phyloP scores from a whole-genome alignment of 2,329 filamentous ascomycete genomes.

The Pseudocercospora fijiensis region DNA sequence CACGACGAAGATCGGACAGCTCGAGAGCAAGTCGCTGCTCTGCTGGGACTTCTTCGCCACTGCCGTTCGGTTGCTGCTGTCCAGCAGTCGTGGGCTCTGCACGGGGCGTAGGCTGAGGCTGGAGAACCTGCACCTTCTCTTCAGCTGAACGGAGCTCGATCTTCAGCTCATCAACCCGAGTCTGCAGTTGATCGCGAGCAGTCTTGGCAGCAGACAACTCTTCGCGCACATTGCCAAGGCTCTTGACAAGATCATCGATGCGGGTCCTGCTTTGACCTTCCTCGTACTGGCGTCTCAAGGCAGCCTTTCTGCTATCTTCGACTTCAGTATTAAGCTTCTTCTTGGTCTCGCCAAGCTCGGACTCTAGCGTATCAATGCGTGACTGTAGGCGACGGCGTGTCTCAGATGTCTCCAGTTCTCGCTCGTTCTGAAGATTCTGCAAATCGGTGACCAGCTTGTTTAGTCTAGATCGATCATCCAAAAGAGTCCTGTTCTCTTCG shows the following conservation, averaged over 20 bases:
- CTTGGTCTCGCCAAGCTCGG: slow-evolving; percentile 74
- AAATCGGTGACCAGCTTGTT: slow-evolving; percentile 80
- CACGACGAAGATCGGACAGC: slow-evolving; percentile 80
- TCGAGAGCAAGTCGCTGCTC: slow-evolving; percentile 83
- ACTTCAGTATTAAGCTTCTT: slow-evolving; percentile 78
- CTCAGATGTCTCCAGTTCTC: slow-evolving; percentile 80
- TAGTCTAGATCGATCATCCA: slow-evolving; percentile 79
- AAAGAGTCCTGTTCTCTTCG: slow-evolving; percentile 81
- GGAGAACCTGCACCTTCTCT: slow-evolving; percentile 77
- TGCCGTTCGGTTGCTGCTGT: slow-evolving; percentile 50
- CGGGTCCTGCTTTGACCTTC: slow-evolving; percentile 83
- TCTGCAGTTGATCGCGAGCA: slow-evolving; percentile 82
- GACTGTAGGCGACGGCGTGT: slow-evolving; percentile 74
- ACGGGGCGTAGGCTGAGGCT: slow-evolving; percentile 73
- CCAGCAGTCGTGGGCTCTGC: slow-evolving; percentile 40
- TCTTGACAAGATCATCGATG: slow-evolving; percentile 85
- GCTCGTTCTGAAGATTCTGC: slow-evolving; percentile 88
- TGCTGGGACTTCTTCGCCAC: slow-evolving; percentile 56
- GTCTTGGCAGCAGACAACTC: slow-evolving; percentile 85
- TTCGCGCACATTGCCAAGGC: slow-evolving; percentile 76
- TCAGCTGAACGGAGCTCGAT: slow-evolving; percentile 87
- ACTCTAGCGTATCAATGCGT: slow-evolving; percentile 74
- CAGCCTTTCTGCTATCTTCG: slow-evolving; percentile 79
- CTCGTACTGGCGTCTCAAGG: slow-evolving; percentile 86
- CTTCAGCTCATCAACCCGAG: slow-evolving; percentile 81